Percentiles rank a stretch among this genome's conserved stretches.
Evolutionary conservation across 108 stramenopile species (phyloP).

Genomic region (Heterococcus sp.): DNA sequence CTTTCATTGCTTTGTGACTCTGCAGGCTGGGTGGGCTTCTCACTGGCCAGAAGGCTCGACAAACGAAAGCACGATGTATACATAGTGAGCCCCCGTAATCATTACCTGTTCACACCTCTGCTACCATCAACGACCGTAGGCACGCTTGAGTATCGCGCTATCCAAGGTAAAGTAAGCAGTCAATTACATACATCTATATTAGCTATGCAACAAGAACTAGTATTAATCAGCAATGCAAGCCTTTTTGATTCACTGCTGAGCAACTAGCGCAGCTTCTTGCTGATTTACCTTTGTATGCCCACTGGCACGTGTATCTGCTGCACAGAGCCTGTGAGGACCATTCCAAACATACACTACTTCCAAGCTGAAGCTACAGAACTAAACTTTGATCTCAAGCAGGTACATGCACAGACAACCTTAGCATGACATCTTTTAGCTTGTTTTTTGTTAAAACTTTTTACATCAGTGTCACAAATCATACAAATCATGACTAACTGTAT

Average conservation of each 20-base stretch:
- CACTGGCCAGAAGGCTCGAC: conserved; percentile 44
- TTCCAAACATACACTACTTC: conserved; percentile 60
- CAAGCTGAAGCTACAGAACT: conserved; percentile 75
- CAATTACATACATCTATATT: background rate
- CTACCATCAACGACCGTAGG: conserved; percentile 92
- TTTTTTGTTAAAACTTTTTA: background rate
- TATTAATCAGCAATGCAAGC: background rate
- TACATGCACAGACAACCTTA: no score
- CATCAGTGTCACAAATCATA: background rate
- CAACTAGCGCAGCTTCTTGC: background rate
- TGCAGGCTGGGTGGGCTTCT: background rate
- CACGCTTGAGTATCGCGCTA: conserved; percentile 62
- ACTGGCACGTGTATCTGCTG: conserved; percentile 60
- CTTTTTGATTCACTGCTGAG: background rate
- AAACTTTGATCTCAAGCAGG: conserved; percentile 38
- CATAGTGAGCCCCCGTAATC: conserved; percentile 64
- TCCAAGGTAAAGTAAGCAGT: background rate
- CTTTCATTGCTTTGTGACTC: no score
- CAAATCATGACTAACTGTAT: conserved; percentile 57
- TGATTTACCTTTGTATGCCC: conserved; percentile 8
- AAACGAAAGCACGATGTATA: conserved; percentile 55
- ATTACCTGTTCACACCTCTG: conserved; percentile 95
- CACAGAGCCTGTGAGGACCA: conserved; percentile 85
- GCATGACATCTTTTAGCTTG: background rate
- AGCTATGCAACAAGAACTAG: background rate